Conservation (phyloP, 1,284 basidiomycete genomes). For the Porphyrellus sp. region DNA sequence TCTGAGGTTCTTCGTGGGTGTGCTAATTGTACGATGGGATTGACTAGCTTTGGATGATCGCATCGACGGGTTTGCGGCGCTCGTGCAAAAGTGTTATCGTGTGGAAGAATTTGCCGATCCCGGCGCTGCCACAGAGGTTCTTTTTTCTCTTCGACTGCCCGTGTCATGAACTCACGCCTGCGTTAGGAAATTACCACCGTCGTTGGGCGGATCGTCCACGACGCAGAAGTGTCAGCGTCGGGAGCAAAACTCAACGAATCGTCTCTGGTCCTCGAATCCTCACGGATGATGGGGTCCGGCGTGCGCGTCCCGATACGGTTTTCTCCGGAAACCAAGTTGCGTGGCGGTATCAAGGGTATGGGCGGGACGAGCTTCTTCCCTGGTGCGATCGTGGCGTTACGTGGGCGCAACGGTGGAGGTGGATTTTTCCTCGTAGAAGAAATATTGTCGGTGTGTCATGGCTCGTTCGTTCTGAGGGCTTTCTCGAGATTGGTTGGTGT, state of each 20-base stretch:
- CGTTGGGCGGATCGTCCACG: slow-evolving; percentile 79
- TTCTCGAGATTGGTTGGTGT: not conserved
- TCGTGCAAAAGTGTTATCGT: slow-evolving; percentile 66
- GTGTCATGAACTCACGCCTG: slow-evolving; percentile 6
- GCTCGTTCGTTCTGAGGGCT: not conserved
- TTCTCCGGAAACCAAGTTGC: slow-evolving; percentile 61
- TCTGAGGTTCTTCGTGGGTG: not conserved
- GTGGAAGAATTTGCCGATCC: slow-evolving; percentile 78
- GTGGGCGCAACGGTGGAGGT: slow-evolving; percentile 89
- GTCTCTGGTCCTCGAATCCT: slow-evolving; percentile 76
- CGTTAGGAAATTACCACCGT: slow-evolving; percentile 68
- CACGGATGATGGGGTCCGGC: slow-evolving; percentile 74
- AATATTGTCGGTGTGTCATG: slow-evolving; percentile 62
- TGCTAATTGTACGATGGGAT: not conserved
- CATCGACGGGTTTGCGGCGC: slow-evolving; percentile 80
- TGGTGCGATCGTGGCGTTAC: slow-evolving; percentile 85
- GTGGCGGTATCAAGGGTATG: slow-evolving; percentile 60
- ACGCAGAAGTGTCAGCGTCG: slow-evolving; percentile 52
- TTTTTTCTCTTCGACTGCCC: slow-evolving; percentile 18
- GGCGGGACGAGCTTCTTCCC: slow-evolving; percentile 83
- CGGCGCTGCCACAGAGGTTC: slow-evolving; percentile 64
- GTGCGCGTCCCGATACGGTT: slow-evolving; percentile 71
- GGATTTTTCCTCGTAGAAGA: slow-evolving; percentile 84
- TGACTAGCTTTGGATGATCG: slow-evolving; percentile 70
- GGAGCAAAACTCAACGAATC: slow-evolving; percentile 71